These are phyloP conservation scores for Alternaria atra DNA, from an alignment of 2,329 filamentous ascomycete species.

Conservation along the genomic window DNA sequence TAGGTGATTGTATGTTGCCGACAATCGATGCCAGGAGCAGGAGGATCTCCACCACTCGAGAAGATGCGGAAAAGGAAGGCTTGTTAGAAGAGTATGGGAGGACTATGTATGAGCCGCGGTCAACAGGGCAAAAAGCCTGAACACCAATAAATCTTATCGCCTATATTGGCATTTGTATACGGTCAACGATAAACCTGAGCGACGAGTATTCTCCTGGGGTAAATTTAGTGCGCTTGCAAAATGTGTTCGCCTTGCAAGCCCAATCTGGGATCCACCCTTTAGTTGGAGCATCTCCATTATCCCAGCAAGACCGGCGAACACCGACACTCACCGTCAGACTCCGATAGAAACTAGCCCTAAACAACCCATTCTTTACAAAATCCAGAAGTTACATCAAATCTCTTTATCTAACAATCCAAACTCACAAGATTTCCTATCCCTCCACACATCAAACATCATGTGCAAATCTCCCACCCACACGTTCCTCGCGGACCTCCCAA, in stretches of 20 bases:
- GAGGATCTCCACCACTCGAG: background rate
- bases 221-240: background rate
- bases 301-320: constrained; percentile 9
- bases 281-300: constrained; percentile 1
- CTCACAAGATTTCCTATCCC: background rate
- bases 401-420: background rate
- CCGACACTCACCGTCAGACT: constrained; percentile 5
- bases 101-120: background rate
- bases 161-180: background rate
- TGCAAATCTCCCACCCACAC: constrained; percentile 30
- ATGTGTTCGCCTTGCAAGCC: background rate
- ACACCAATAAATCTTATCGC: background rate
- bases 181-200: background rate
- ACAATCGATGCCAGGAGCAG: background rate
- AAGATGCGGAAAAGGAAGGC: constrained; percentile 22
- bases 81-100: constrained; percentile 22
- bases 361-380: background rate
- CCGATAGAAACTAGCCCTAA: constrained; percentile 1
- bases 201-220: background rate
- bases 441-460: constrained; percentile 17
- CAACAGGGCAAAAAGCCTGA: background rate
- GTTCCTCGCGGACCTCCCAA: constrained; percentile 64
- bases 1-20: constrained; percentile 32
- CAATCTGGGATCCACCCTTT: background rate
- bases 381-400: background rate